phyloP scores from a whole-genome alignment of 2,329 filamentous ascomycete species.

The Graphilbum fragrans region DNA sequence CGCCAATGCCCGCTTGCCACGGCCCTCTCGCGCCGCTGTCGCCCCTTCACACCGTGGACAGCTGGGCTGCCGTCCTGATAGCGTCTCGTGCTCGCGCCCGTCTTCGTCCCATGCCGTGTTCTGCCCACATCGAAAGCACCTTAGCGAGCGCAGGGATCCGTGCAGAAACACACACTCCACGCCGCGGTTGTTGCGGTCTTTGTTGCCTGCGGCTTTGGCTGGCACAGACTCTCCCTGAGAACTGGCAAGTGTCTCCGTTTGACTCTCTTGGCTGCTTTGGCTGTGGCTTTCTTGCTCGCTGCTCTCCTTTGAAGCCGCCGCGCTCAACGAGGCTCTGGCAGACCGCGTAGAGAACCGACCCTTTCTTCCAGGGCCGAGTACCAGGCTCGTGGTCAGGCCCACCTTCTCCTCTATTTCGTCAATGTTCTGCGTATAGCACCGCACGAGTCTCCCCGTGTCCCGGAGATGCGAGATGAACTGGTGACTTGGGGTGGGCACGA shows the following conservation, averaged over 20 bases:
- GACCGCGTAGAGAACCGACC: conserved; percentile 39
- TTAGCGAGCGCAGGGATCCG: conserved; percentile 51
- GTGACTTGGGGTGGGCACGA: conserved; percentile 53
- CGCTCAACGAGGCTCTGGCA: conserved; percentile 4
- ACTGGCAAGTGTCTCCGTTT: too few species aligned
- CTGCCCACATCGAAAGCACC: conserved; percentile 50
- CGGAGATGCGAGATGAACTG: conserved; percentile 56
- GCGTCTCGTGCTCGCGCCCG: conserved; percentile 39
- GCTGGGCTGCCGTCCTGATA: conserved; percentile 53
- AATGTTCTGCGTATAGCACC: conserved; percentile 68
- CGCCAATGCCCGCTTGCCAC: conserved; percentile 53
- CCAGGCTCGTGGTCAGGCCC: conserved; percentile 50
- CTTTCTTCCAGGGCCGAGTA: conserved; percentile 48
- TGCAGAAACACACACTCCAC: conserved; percentile 61
- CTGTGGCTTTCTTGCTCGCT: background rate
- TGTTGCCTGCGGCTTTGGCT: conserved; percentile 1
- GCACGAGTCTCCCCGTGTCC: conserved; percentile 54
- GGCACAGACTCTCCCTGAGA: background rate
- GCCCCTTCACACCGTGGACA: conserved; percentile 55
- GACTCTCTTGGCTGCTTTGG: background rate
- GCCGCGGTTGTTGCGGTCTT: conserved; percentile 23
- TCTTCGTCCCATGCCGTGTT: conserved; percentile 48
- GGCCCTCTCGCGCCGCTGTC: conserved; percentile 48
- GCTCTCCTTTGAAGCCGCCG: background rate
- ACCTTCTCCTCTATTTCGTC: conserved; percentile 62